These are phyloP conservation scores for Chaetomium strumarium DNA, from an alignment of 2,329 filamentous ascomycete genomes.

Conservation along the genomic window DNA sequence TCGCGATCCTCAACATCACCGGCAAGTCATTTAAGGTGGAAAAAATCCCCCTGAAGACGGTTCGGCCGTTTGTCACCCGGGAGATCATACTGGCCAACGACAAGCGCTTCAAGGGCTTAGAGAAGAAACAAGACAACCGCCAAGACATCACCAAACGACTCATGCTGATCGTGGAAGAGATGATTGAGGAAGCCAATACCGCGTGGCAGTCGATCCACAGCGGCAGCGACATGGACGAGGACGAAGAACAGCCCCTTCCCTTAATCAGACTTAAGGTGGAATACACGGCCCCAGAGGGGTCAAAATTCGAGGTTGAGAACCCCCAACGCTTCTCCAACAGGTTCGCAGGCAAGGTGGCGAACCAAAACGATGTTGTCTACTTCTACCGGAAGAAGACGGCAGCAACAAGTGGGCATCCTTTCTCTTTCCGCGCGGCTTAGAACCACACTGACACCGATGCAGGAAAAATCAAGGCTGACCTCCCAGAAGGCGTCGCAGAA, in stretches of 20 bases:
- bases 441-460: slow-evolving; percentile 17
- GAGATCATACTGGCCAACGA: slow-evolving; percentile 76
- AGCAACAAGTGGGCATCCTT: slow-evolving; percentile 36
- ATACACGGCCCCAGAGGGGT: slow-evolving; percentile 76
- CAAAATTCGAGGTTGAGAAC: slow-evolving; percentile 86
- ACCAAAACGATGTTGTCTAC: slow-evolving; percentile 87
- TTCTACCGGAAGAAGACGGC: slow-evolving; percentile 84
- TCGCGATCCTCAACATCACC: slow-evolving; percentile 77
- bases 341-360: slow-evolving; percentile 85
- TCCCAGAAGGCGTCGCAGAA: slow-evolving; percentile 59
- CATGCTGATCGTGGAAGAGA: slow-evolving; percentile 70
- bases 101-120: slow-evolving; percentile 68
- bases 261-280: slow-evolving; percentile 88
- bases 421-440: not conserved
- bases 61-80: slow-evolving; percentile 82
- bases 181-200: slow-evolving; percentile 77
- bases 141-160: slow-evolving; percentile 72
- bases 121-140: slow-evolving; percentile 77
- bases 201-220: slow-evolving; percentile 79
- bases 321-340: slow-evolving; percentile 93
- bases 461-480: slow-evolving; percentile 44
- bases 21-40: slow-evolving; percentile 77
- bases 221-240: slow-evolving; percentile 50
- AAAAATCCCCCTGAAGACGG: slow-evolving; percentile 76
- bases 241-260: slow-evolving; percentile 64